These are phyloP conservation scores for Penium margaritaceum DNA, from an alignment of 139 green algal species.

Conservation along the genomic window DNA sequence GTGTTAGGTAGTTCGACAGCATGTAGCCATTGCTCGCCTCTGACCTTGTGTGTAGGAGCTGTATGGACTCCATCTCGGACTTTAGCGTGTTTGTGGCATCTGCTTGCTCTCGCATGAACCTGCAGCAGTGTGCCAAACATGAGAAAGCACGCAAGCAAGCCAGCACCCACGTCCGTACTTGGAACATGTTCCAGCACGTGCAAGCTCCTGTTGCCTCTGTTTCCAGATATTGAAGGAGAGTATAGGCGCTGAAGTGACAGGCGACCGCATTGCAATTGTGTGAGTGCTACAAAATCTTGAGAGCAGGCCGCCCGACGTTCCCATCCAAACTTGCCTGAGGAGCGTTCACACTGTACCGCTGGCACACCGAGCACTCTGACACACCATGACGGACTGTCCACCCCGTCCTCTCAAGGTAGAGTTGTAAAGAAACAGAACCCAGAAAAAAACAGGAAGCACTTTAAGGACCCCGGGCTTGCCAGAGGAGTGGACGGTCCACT, in stretches of 20 bases:
- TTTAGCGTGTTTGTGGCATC: slow-evolving; percentile 11
- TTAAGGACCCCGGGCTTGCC: neutral
- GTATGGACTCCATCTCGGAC: slow-evolving; percentile 7
- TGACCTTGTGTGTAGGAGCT: neutral
- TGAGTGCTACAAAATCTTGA: too few species aligned
- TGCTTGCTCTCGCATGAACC: neutral
- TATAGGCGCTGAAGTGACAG: neutral
- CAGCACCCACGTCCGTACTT: too few species aligned
- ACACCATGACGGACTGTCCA: too few species aligned
- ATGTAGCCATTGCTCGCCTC: too few species aligned
- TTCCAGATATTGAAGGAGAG: neutral
- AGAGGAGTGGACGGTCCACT: neutral
- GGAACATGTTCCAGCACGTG: too few species aligned
- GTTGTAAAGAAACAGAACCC: neutral
- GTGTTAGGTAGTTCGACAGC: too few species aligned
- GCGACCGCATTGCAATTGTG: neutral
- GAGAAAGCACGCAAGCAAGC: neutral
- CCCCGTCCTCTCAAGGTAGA: too few species aligned
- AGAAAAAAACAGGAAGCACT: neutral
- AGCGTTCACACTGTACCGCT: too few species aligned
- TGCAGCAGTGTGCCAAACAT: neutral
- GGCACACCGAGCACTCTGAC: too few species aligned
- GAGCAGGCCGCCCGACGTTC: too few species aligned
- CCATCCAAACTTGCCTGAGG: too few species aligned
- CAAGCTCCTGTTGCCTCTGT: too few species aligned